phyloP scores from a whole-genome alignment of 352 stramenopile species.

The Pythium guiyangense region DNA sequence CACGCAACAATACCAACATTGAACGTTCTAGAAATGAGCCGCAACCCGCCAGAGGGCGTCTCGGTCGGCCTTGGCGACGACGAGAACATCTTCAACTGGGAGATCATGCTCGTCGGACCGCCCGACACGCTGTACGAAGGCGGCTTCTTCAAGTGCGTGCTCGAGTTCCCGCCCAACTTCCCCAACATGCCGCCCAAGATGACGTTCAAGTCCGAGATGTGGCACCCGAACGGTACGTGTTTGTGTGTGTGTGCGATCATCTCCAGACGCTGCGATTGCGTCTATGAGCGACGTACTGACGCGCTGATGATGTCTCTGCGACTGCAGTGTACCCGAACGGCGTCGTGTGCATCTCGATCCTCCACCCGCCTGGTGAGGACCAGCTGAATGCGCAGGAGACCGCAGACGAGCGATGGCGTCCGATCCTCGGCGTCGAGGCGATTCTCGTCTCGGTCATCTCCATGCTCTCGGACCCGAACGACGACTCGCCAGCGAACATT shows the following conservation, averaged over 20 bases:
- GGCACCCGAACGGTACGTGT: conserved; percentile 95
- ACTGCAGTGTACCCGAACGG: conserved; percentile 95
- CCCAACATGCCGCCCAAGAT: conserved; percentile 98
- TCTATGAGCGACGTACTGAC: not conserved
- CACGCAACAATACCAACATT: too few species aligned
- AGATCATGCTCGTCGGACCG: conserved; percentile 97
- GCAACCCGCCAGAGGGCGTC: conserved; percentile 98
- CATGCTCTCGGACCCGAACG: conserved; percentile 99
- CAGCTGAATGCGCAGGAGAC: conserved; percentile 97
- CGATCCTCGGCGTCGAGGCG: conserved; percentile 96
- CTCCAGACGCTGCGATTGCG: not conserved
- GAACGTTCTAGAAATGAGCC: conserved; percentile 91
- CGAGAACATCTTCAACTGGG: conserved; percentile 99
- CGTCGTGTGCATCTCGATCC: conserved; percentile 99
- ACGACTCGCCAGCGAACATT: conserved; percentile 99
- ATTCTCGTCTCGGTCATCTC: conserved; percentile 97
- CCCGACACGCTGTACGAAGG: conserved; percentile 94
- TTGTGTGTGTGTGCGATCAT: not conserved
- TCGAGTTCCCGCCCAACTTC: conserved; percentile 98
- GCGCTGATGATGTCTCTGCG: not conserved
- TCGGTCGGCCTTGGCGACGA: conserved; percentile 97
- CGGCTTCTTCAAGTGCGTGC: conserved; percentile 97
- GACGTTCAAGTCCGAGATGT: conserved; percentile 99
- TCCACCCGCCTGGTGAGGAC: conserved; percentile 98
- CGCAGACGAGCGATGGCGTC: conserved; percentile 97